Conservation (phyloP, 2,329 filamentous ascomycete genomes). For the Bertia moriformis region DNA sequence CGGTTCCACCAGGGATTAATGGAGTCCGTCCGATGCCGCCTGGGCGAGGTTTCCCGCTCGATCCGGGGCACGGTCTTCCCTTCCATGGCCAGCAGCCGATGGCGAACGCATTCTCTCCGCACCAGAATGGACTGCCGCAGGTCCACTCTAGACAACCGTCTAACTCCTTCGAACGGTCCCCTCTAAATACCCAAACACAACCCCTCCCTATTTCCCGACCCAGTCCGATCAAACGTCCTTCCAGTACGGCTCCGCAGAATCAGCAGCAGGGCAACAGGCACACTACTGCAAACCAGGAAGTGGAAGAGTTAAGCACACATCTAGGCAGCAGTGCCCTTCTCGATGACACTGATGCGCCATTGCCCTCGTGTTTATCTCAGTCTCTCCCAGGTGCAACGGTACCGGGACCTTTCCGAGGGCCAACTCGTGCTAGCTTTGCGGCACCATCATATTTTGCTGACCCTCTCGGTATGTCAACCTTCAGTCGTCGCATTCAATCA, state of each 20-base stretch:
- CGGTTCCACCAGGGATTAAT: not conserved
- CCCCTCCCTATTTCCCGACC: not conserved
- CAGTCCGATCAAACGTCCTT: constrained; percentile 49
- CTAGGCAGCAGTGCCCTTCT: constrained; percentile 83
- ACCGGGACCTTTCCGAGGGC: constrained; percentile 10
- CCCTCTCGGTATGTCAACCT: not conserved
- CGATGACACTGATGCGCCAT: constrained; percentile 51
- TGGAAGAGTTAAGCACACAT: constrained; percentile 63
- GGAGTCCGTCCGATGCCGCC: not conserved
- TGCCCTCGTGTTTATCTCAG: constrained; percentile 15
- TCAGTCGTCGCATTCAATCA: too few relatives aligned
- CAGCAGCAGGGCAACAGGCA: constrained; percentile 18
- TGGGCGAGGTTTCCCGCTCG: not conserved
- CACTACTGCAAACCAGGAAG: constrained; percentile 28
- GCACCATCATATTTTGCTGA: not conserved
- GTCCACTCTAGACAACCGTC: not conserved
- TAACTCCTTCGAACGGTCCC: not conserved
- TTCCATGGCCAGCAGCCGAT: not conserved
- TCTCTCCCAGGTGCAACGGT: constrained; percentile 15
- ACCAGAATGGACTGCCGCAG: not conserved
- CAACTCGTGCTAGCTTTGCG: constrained; percentile 2
- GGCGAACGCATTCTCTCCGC: not conserved
- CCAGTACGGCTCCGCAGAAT: constrained; percentile 51
- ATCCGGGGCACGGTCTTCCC: not conserved
- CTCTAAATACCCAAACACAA: not conserved